Evolutionary conservation across 352 stramenopile species (phyloP).

Genomic region (Peronospora belbahrii): DNA sequence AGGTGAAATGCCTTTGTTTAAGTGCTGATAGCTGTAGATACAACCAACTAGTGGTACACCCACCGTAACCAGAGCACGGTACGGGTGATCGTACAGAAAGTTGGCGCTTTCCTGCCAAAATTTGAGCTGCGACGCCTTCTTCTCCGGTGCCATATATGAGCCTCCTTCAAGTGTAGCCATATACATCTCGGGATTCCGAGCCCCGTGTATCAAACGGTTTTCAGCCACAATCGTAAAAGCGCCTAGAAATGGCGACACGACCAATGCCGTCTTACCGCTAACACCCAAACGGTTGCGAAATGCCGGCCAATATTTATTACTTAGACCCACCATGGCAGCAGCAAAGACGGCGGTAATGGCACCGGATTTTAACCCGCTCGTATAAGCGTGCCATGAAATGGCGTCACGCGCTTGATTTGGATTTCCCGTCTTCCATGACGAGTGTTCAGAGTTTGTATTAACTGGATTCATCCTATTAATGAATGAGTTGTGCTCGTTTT

Average conservation of each 20-base stretch:
- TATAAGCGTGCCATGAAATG: conserved; percentile 66
- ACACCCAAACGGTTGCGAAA: conserved; percentile 66
- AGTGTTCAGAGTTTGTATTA: conserved; percentile 7
- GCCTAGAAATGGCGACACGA: conserved; percentile 51
- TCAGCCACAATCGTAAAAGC: conserved; percentile 65
- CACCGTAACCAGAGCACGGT: conserved; percentile 42
- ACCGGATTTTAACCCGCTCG: conserved; percentile 42
- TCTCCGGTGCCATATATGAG: conserved; percentile 32
- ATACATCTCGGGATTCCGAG: conserved; percentile 68
- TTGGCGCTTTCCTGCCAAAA: conserved; percentile 60
- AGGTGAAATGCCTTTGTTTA: conserved; percentile 57
- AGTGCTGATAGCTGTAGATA: conserved; percentile 63
- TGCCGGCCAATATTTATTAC: conserved; percentile 51
- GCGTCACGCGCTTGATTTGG: conserved; percentile 51
- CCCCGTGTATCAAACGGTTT: conserved; percentile 47
- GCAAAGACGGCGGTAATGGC: conserved; percentile 23
- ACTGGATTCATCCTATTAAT: no score
- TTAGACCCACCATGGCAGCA: conserved; percentile 25
- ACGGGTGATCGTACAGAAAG: conserved; percentile 78
- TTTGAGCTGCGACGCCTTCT: conserved; percentile 35
- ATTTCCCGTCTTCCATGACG: conserved; percentile 31
- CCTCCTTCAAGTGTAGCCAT: conserved; percentile 44
- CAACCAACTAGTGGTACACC: conserved; percentile 56
- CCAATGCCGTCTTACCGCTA: conserved; percentile 69
- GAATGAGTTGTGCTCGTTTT: no score